A percentile compares a stretch with the other conserved stretches of the same genome.
phyloP scores from a whole-genome alignment of 2,329 filamentous ascomycete genomes.

The Cordyceps fumosorosea region DNA sequence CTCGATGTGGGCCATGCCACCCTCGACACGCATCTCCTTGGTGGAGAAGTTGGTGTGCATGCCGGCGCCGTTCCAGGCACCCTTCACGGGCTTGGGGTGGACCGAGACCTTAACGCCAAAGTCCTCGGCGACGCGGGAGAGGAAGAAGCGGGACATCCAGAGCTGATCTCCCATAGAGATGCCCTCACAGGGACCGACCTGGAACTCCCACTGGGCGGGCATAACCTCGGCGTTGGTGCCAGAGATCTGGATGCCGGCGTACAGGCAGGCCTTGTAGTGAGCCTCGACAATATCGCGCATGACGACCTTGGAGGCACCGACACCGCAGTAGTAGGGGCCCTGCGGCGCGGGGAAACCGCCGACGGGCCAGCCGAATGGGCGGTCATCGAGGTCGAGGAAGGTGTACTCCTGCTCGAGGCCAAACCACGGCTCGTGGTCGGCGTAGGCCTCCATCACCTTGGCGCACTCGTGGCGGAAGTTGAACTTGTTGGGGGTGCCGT shows the following conservation, averaged over 20 bases:
- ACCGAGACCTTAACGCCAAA: slow-evolving; percentile 95
- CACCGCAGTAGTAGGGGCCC: slow-evolving; percentile 65
- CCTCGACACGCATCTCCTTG: slow-evolving; percentile 78
- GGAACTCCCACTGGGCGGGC: slow-evolving; percentile 97
- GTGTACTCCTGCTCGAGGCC: slow-evolving; percentile 97
- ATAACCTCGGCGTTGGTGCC: slow-evolving; percentile 99
- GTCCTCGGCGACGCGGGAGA: slow-evolving; percentile 87
- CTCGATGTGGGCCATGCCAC: slow-evolving; percentile 95
- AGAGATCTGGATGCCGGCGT: slow-evolving; percentile 85
- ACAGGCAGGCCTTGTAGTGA: slow-evolving; percentile 61
- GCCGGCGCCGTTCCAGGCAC: slow-evolving; percentile 91
- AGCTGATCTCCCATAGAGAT: slow-evolving; percentile 95
- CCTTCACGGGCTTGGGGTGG: slow-evolving; percentile 89
- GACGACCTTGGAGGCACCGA: slow-evolving; percentile 93
- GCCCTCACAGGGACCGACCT: slow-evolving; percentile 83
- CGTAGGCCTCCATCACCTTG: slow-evolving; percentile 84
- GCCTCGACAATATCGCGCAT: slow-evolving; percentile 93
- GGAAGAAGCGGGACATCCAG: slow-evolving; percentile 78
- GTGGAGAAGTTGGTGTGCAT: slow-evolving; percentile 94
- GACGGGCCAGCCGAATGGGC: slow-evolving; percentile 69
- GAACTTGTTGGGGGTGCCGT: slow-evolving; percentile 95
- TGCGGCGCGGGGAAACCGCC: slow-evolving; percentile 79
- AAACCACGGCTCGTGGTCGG: slow-evolving; percentile 86
- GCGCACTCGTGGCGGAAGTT: slow-evolving; percentile 92
- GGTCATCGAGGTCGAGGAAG: slow-evolving; percentile 66